These are phyloP conservation scores for Cyberlindnera americana DNA, from an alignment of 805 yeast species.

Conservation along the genomic window DNA sequence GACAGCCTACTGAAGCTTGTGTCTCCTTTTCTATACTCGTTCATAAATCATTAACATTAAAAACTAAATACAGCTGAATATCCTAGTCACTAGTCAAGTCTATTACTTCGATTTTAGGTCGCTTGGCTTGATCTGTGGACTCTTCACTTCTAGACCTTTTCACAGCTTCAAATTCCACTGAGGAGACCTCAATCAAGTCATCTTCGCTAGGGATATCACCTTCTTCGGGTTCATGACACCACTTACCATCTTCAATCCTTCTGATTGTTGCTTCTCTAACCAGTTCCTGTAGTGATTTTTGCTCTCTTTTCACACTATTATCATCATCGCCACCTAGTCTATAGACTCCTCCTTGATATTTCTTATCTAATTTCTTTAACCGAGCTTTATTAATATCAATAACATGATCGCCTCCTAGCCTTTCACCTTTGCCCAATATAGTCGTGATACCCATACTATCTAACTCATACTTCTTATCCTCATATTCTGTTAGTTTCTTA, in stretches of 20 bases:
- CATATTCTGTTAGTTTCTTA: conserved; percentile 56
- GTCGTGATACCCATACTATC: conserved; percentile 33
- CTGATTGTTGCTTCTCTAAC: conserved; percentile 62
- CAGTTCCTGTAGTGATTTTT: conserved; percentile 36
- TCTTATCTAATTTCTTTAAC: conserved; percentile 35
- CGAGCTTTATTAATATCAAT: conserved; percentile 35
- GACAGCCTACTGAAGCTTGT: not conserved
- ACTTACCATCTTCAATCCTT: conserved; percentile 48
- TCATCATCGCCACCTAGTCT: conserved; percentile 10
- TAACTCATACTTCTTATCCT: conserved; percentile 32
- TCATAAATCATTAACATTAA: not conserved
- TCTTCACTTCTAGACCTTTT: conserved; percentile 1
- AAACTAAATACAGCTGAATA: too few species aligned
- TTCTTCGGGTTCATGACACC: conserved; percentile 36
- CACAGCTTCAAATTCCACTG: conserved; percentile 1
- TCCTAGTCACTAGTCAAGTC: conserved; percentile 10
- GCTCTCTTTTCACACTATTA: not conserved
- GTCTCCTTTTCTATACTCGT: too few species aligned
- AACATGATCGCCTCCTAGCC: conserved; percentile 28
- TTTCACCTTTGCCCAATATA: conserved; percentile 16
- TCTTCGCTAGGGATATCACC: conserved; percentile 39
- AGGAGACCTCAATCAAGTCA: conserved; percentile 34
- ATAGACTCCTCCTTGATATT: conserved; percentile 18
- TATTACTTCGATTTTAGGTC: not conserved
- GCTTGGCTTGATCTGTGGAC: not conserved